A percentile compares a stretch with the other conserved stretches of the same genome.
phyloP scores from a whole-genome alignment of 2,329 filamentous ascomycete species.

The Exophiala dermatitidis region DNA sequence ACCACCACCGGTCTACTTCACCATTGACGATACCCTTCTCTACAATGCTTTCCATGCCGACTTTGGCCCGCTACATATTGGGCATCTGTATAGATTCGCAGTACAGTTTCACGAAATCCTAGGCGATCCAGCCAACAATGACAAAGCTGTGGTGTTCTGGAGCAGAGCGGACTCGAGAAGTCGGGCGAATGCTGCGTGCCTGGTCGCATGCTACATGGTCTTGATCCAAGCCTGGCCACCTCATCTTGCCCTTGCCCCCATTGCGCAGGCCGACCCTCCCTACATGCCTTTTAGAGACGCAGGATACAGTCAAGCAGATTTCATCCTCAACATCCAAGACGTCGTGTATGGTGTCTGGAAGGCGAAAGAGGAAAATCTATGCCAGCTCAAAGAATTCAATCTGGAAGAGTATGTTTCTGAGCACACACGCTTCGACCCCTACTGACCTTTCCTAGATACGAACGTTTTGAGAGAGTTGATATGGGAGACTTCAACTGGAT shows the following conservation, averaged over 20 bases:
- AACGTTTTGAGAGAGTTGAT: slow-evolving; percentile 89
- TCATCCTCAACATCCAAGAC: slow-evolving; percentile 90
- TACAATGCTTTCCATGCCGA: slow-evolving; percentile 99
- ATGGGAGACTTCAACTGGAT: slow-evolving; percentile 99
- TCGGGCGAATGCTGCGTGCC: slow-evolving; percentile 80
- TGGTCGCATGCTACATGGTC: slow-evolving; percentile 98
- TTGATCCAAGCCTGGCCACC: slow-evolving; percentile 96
- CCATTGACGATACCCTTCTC: slow-evolving; percentile 80
- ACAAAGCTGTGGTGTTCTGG: slow-evolving; percentile 90
- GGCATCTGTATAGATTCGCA: slow-evolving; percentile 92
- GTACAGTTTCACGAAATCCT: slow-evolving; percentile 93
- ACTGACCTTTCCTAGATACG: slow-evolving; percentile 53
- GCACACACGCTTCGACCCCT: neutral
- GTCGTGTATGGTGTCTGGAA: slow-evolving; percentile 98
- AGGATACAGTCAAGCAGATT: slow-evolving; percentile 97
- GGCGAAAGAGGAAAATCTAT: slow-evolving; percentile 90
- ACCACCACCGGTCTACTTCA: slow-evolving; percentile 82
- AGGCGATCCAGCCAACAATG: slow-evolving; percentile 82
- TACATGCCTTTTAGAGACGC: slow-evolving; percentile 98
- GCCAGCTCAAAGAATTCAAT: slow-evolving; percentile 86
- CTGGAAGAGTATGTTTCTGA: slow-evolving; percentile 64
- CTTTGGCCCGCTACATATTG: slow-evolving; percentile 95
- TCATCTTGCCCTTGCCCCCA: slow-evolving; percentile 87
- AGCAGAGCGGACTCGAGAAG: slow-evolving; percentile 86
- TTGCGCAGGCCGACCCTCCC: slow-evolving; percentile 92